Evolutionary conservation across 2,329 filamentous ascomycete genomes (phyloP).

Genomic region (Bipolaris gigantea): DNA sequence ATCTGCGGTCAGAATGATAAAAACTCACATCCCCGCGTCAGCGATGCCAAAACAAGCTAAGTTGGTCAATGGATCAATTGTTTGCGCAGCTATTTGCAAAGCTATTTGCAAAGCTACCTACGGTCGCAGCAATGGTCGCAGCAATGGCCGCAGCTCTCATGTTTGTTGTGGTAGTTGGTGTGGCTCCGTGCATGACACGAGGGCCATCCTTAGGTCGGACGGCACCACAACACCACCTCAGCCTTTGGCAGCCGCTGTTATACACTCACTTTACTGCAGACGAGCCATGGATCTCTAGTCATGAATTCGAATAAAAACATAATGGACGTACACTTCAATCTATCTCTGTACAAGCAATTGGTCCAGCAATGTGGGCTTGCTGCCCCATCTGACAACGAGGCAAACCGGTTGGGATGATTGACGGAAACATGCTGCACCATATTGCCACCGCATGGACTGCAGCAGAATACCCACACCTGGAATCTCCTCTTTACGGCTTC

Average conservation of each 20-base stretch:
- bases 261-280: conserved; percentile 21
- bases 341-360: conserved; percentile 35
- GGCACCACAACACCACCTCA: conserved; percentile 35
- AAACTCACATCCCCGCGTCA: conserved; percentile 21
- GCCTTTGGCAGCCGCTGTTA: conserved; percentile 23
- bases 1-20: conserved; percentile 22
- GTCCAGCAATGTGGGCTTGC: conserved; percentile 31
- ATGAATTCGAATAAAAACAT: conserved; percentile 15
- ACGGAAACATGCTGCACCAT: conserved; percentile 34
- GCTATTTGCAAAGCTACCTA: too few species aligned
- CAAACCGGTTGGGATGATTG: conserved; percentile 32
- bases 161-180: conserved; percentile 41
- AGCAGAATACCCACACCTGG: conserved; percentile 23
- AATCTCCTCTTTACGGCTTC: conserved; percentile 33
- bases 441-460: conserved; percentile 39
- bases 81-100: conserved; percentile 36
- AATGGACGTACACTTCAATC: conserved; percentile 23
- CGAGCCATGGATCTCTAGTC: conserved; percentile 14
- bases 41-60: conserved; percentile 22
- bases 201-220: conserved; percentile 26
- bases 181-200: conserved; percentile 36
- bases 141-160: conserved; percentile 34
- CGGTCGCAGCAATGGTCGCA: too few species aligned
- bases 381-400: conserved; percentile 33
- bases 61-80: conserved; percentile 34